A percentile compares a stretch with the other conserved stretches of the same genome.
phyloP scores from a whole-genome alignment of 2,329 filamentous ascomycete genomes.

The Didymella sp. region DNA sequence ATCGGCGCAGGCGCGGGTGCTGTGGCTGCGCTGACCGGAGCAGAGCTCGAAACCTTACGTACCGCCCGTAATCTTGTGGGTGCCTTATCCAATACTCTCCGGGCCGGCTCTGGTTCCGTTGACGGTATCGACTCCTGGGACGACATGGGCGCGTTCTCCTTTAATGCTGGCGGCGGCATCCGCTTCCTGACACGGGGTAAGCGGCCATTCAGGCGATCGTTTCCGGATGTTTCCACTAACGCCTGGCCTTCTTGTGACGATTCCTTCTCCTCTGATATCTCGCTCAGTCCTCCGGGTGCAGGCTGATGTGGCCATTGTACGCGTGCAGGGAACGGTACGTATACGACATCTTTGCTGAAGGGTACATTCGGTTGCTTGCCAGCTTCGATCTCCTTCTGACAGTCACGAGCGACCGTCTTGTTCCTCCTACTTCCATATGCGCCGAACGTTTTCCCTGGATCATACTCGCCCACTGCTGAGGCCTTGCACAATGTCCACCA shows the following conservation, averaged over 20 bases:
- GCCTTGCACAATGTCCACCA: constrained; percentile 60
- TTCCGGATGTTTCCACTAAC: constrained; percentile 56
- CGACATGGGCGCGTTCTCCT: constrained; percentile 49
- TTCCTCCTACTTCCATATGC: constrained; percentile 56
- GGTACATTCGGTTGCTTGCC: constrained; percentile 58
- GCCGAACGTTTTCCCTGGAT: constrained; percentile 55
- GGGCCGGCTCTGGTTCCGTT: constrained; percentile 32
- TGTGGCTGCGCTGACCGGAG: constrained; percentile 40
- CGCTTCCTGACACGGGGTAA: constrained; percentile 32
- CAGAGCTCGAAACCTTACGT: constrained; percentile 47
- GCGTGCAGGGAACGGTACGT: constrained; percentile 54
- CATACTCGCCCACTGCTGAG: constrained; percentile 59
- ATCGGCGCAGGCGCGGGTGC: constrained; percentile 39
- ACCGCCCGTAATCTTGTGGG: constrained; percentile 47
- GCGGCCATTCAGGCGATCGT: constrained; percentile 47
- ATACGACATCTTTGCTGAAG: constrained; percentile 57
- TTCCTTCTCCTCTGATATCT: constrained; percentile 52
- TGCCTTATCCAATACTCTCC: constrained; percentile 44
- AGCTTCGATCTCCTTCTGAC: constrained; percentile 57
- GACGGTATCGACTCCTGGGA: constrained; percentile 26
- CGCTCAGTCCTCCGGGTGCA: constrained; percentile 43
- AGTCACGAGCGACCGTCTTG: constrained; percentile 58
- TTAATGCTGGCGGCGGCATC: constrained; percentile 38
- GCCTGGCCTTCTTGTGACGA: constrained; percentile 49
- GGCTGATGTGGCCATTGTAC: constrained; percentile 47